These are phyloP conservation scores for Pseudogymnoascus sp. DNA, from an alignment of 2,329 filamentous ascomycete genomes.

Conservation along the genomic window DNA sequence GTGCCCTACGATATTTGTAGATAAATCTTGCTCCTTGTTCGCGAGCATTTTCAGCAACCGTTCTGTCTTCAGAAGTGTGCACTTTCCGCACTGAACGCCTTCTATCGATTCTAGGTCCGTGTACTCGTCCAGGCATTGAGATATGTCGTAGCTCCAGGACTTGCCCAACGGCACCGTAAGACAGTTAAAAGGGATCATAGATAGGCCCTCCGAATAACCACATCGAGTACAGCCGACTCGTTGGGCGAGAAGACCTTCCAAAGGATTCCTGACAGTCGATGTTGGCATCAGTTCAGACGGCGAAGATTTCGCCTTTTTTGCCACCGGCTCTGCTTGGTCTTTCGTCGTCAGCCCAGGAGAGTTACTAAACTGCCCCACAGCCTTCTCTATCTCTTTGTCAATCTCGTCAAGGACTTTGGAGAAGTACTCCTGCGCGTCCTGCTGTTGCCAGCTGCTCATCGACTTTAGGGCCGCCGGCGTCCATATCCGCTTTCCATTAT, in stretches of 20 bases:
- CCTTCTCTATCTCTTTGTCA: conserved; percentile 63
- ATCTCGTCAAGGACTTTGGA: conserved; percentile 81
- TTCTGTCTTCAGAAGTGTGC: conserved; percentile 61
- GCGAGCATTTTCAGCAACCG: conserved; percentile 41
- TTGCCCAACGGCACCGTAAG: conserved; percentile 74
- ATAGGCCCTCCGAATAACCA: conserved; percentile 78
- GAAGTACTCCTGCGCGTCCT: conserved; percentile 96
- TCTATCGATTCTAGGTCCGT: conserved; percentile 78
- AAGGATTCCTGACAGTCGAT: conserved; percentile 54
- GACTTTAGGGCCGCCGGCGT: conserved; percentile 74
- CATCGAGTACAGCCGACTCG: conserved; percentile 80
- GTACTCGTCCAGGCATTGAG: conserved; percentile 75
- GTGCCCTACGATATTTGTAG: conserved; percentile 15
- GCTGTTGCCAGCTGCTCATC: conserved; percentile 92
- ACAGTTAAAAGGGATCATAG: conserved; percentile 89
- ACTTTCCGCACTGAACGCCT: conserved; percentile 85
- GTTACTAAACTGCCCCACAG: conserved; percentile 27
- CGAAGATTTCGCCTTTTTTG: neutral
- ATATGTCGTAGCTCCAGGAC: conserved; percentile 57
- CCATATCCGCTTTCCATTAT: conserved; percentile 73
- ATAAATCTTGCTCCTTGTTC: conserved; percentile 18
- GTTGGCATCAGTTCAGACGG: conserved; percentile 9
- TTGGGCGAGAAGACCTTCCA: conserved; percentile 83
- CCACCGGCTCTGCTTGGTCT: neutral
- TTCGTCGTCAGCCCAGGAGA: conserved; percentile 11